Base-by-base conservation (phyloP, 2,329 filamentous ascomycete species). In the Ascochyta koolunga region DNA sequence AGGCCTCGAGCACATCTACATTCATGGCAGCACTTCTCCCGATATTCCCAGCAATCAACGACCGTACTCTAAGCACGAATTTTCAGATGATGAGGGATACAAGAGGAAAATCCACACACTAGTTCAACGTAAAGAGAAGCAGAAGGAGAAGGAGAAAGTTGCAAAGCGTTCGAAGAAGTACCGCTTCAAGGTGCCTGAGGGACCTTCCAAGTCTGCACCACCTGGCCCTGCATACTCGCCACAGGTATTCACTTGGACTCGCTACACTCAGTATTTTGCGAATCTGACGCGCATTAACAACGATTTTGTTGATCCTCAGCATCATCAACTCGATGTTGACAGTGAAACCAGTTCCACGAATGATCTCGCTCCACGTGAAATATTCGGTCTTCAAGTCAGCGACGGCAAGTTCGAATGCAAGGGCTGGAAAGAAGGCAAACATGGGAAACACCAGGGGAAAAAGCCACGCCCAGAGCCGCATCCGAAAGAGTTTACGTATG, bases 261-360 rank as follows among this genome's bases (percentile, higher is more conserved):
- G 90, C 5, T 97, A 91, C 74, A 91, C 86, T 4, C 95, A 99
- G 68, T 97, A 96, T 74, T 97, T 86, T 74, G 92, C 93, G 56
- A 99, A 99, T 72, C 78, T 99, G n/a, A 98, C 93, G 0, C 78
- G 85, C 54, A 88, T 96, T 76, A 96, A 98, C 76, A 90, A 92
- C 64, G 85, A 89, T 55, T 81, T 86, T 32, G 60, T 67, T 29
- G 61, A 66, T 19, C 49, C 61, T 16, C 45, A 53, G 27, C 44
- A 56, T 4, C 37, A 40, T 5, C 21, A 24, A 13, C 33, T n/a
- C 39, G 41, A 52, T 5, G 7, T 47, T 6, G 46, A 50, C 11
- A 39, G 16, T n/a, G 16, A 44, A 11, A 11, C 22, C 4, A 37
- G 29, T 1, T 59, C 61, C 3, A 22, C 31, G 4, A 62, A 66